These are phyloP conservation scores for Saitozyma podzolica DNA, from an alignment of 768 basidiomycete species.

Conservation along the genomic window DNA sequence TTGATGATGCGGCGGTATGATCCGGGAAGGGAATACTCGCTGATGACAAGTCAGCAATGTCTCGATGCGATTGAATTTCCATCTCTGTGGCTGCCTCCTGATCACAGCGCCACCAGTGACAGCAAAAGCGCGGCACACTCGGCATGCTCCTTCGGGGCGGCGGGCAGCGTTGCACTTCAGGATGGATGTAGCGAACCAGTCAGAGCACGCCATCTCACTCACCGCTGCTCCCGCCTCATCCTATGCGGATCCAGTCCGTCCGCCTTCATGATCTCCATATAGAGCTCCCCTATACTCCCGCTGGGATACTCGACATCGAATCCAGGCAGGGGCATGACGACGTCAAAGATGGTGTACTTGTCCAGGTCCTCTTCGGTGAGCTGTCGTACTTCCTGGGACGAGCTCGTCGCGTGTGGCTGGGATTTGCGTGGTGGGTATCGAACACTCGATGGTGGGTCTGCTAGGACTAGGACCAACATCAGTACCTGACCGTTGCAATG, in stretches of 20 bases:
- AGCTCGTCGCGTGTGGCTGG: constrained; percentile 28
- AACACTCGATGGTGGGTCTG: neutral
- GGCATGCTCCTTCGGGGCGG: neutral
- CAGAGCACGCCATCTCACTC: constrained; percentile 32
- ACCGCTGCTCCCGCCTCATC: constrained; percentile 88
- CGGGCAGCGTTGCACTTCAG: neutral
- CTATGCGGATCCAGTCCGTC: constrained; percentile 86
- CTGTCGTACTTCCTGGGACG: constrained; percentile 65
- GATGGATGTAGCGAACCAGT: too few relatives aligned
- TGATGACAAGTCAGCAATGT: constrained; percentile 49
- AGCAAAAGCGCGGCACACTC: neutral
- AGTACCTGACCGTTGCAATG: too few relatives aligned
- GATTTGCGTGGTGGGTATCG: neutral
- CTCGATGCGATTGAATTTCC: too few relatives aligned
- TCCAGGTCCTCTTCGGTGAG: constrained; percentile 71
- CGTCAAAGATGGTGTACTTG: constrained; percentile 86
- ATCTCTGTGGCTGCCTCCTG: too few relatives aligned
- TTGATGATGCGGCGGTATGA: constrained; percentile 92
- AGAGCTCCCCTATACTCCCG: constrained; percentile 80
- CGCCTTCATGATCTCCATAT: constrained; percentile 72
- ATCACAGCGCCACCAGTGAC: too few relatives aligned
- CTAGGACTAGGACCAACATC: neutral
- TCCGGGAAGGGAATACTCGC: constrained; percentile 88
- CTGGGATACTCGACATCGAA: constrained; percentile 91
- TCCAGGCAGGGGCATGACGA: constrained; percentile 96